Conservation (phyloP, 768 basidiomycete genomes). For the Sporobolomyces pararoseus region DNA sequence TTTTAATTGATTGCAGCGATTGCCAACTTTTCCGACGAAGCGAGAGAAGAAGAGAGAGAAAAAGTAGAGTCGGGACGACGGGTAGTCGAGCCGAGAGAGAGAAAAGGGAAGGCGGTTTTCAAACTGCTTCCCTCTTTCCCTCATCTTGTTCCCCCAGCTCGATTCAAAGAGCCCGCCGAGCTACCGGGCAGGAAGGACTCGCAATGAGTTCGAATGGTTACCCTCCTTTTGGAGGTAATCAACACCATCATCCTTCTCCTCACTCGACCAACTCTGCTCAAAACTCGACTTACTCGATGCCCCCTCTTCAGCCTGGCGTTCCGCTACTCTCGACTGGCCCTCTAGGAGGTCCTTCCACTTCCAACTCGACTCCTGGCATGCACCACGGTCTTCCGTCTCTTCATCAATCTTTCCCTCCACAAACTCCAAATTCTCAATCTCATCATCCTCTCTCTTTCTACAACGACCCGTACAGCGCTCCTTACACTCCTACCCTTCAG, state of each 20-base stretch:
- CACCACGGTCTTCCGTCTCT: not conserved
- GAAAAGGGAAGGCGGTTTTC: too few relatives aligned
- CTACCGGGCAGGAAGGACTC: too few relatives aligned
- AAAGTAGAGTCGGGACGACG: too few relatives aligned
- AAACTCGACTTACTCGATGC: conserved; percentile 6
- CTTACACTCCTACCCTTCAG: not conserved
- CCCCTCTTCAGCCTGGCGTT: conserved; percentile 1
- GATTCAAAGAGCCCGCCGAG: too few relatives aligned
- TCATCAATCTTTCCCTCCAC: not conserved
- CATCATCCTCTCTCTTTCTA: not conserved
- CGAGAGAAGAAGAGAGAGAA: too few relatives aligned
- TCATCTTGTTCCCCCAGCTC: too few relatives aligned
- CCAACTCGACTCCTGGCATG: too few relatives aligned
- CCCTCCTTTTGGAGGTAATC: not conserved
- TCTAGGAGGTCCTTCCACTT: not conserved
- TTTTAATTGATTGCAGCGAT: too few relatives aligned
- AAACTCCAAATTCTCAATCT: not conserved
- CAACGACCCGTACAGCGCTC: not conserved
- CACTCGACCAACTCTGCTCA: not conserved
- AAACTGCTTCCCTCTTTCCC: not conserved
- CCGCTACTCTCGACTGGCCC: conserved; percentile 11
- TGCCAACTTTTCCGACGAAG: too few relatives aligned
- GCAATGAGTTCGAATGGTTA: conserved; percentile 14
- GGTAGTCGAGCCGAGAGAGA: too few relatives aligned
- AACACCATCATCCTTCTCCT: too few relatives aligned